Base-by-base conservation (phyloP, 140 eudicot species). In the Stevia rebaudiana region DNA sequence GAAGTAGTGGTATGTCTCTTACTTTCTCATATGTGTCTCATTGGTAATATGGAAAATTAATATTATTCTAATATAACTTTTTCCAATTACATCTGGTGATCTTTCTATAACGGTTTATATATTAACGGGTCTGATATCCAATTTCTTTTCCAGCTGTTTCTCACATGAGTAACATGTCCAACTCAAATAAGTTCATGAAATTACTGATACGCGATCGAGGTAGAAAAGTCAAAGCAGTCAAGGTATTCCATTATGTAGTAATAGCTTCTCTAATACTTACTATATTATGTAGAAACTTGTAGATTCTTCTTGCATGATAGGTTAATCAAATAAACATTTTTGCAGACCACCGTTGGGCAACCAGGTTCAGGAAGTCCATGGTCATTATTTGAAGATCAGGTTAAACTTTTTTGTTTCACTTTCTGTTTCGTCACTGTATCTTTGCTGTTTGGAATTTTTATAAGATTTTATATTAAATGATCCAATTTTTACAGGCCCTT, bases 331-430 rank as follows among this genome's bases (percentile, higher is more conserved):
- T 33, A 16, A 57, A 15, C 9, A 31, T 33, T 56, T 57, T 33
- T 57, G 63, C 81, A 90, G 97, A 66, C 72, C 51, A 64, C 82
- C 28, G 46, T 77, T 62, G 82, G 80, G 56, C 95, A 81, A 78
- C 76, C 70, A 47, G 94, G 87, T 37, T 84, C 90, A 54, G 95
- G 97, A 70, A 84, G 82, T 76, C 65, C 82, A 18, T 90, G 97
- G 97, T 75, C 95, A 12, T 77, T 75, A 52, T 83, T 79, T 68
- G 97, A 90, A 75, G 97, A 90, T 16, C 97, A 90, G 95, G 97
- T 86, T 67, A 44, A 6, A 7, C 63, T 80, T 55, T 55, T 55
- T 15, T 40, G 40, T 55, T 55, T 41, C 41, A 19, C 44, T 39
- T 41, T 23, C 22, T 61, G 42, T 43, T 4, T 51, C 8, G 5